Conservation (phyloP, 192 early-diverging fungal genomes). For the Mortierella hygrophila region DNA sequence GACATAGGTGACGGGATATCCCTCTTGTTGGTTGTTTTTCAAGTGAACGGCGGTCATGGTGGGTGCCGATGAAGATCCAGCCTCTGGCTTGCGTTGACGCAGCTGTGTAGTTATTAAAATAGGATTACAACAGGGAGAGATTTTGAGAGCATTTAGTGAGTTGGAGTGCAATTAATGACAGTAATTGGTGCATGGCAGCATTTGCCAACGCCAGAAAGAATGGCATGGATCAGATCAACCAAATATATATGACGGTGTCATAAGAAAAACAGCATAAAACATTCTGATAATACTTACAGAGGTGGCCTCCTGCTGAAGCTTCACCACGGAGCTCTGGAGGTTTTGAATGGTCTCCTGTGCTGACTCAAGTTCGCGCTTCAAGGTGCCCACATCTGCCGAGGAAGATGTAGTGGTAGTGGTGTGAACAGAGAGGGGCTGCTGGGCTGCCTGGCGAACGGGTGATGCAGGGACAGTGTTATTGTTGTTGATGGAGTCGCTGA, state of each 20-base stretch:
- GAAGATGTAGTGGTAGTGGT: slow-evolving; percentile 28
- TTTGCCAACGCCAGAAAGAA: background rate
- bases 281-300: slow-evolving; percentile 42
- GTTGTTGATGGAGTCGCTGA: slow-evolving; percentile 19
- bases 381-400: slow-evolving; percentile 1
- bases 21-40: slow-evolving; percentile 63
- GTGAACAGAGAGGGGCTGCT: slow-evolving; percentile 25
- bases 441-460: background rate
- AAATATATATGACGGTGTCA: background rate
- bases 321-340: slow-evolving; percentile 44
- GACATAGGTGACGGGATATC: slow-evolving; percentile 73
- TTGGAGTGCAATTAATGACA: background rate
- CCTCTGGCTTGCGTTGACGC: slow-evolving; percentile 43
- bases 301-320: slow-evolving; percentile 41
- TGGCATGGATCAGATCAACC: background rate
- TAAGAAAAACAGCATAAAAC: background rate
- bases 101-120: slow-evolving; percentile 21
- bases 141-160: background rate
- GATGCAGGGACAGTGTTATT: slow-evolving; percentile 20
- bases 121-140: background rate
- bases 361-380: slow-evolving; percentile 36
- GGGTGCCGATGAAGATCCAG: slow-evolving; percentile 22
- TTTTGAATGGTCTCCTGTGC: slow-evolving; percentile 61
- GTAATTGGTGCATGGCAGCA: background rate
- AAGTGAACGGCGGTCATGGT: slow-evolving; percentile 42